These are phyloP conservation scores for Nymphaea thermarum DNA, from an alignment of 164 flowering plant species.

Conservation along the genomic window DNA sequence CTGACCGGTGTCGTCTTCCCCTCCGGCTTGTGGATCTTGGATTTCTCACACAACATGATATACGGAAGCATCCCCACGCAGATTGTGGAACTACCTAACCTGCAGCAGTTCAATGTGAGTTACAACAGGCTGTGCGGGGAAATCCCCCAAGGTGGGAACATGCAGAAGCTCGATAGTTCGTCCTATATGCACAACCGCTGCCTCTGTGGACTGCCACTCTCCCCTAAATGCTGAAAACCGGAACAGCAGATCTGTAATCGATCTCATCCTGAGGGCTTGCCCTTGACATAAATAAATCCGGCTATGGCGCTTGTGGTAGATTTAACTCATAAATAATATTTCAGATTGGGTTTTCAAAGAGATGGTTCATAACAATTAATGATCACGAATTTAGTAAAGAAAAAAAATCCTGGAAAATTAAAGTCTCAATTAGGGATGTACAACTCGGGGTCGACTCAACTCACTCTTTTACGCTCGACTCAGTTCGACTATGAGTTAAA, in stretches of 20 bases:
- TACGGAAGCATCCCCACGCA: neutral
- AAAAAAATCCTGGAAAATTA: no score
- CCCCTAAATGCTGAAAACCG: neutral
- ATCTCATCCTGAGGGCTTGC: neutral
- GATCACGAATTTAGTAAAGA: no score
- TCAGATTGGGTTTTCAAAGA: no score
- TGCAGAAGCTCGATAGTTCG: neutral
- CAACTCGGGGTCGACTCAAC: no score
- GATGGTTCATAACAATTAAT: no score
- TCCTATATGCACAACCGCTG: neutral
- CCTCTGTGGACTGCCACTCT: neutral
- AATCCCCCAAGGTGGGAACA: slow-evolving; percentile 1
- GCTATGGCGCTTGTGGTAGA: no score
- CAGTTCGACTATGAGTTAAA: no score
- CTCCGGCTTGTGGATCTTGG: neutral
- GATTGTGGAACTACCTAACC: neutral
- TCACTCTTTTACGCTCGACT: no score
- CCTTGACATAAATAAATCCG: no score
- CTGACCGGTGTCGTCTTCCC: neutral
- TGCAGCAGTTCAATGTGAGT: neutral
- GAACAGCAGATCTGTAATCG: neutral
- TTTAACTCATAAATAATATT: no score
- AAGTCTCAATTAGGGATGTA: no score
- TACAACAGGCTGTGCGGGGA: slow-evolving; percentile 1
- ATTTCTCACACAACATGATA: neutral